Conservation (phyloP, 2,329 filamentous ascomycete species). For the Aspergillus eucalypticola region DNA sequence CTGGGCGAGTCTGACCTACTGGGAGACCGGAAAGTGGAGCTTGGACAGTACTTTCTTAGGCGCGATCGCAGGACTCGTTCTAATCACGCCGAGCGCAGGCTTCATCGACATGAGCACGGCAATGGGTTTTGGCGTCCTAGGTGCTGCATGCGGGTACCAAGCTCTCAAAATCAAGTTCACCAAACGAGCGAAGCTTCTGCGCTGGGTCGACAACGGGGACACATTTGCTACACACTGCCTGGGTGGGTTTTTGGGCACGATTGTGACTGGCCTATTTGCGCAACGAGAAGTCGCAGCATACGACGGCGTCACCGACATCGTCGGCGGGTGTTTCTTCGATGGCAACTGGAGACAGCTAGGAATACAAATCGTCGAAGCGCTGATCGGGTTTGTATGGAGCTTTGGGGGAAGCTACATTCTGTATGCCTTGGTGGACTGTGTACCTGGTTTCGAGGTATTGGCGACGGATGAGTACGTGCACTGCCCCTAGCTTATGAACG, state of each 20-base stretch:
- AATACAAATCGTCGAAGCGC: conserved; percentile 53
- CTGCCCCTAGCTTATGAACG: neutral
- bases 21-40: conserved; percentile 48
- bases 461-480: conserved; percentile 53
- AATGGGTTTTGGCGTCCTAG: conserved; percentile 51
- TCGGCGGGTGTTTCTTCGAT: conserved; percentile 56
- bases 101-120: conserved; percentile 54
- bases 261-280: conserved; percentile 55
- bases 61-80: conserved; percentile 54
- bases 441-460: conserved; percentile 55
- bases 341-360: conserved; percentile 53
- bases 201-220: conserved; percentile 59
- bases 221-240: conserved; percentile 58
- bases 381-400: conserved; percentile 54
- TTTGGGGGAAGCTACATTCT: conserved; percentile 53
- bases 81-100: conserved; percentile 54
- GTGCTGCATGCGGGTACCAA: conserved; percentile 52
- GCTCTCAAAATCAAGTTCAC: conserved; percentile 57
- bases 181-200: conserved; percentile 46
- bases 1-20: conserved; percentile 50
- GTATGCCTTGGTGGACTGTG: conserved; percentile 54
- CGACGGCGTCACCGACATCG: conserved; percentile 49
- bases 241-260: conserved; percentile 53
- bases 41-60: conserved; percentile 55
- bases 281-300: conserved; percentile 55